Evolutionary conservation across 208 protist genomes (phyloP).

Genomic region (Leishmania martiniquensis): DNA sequence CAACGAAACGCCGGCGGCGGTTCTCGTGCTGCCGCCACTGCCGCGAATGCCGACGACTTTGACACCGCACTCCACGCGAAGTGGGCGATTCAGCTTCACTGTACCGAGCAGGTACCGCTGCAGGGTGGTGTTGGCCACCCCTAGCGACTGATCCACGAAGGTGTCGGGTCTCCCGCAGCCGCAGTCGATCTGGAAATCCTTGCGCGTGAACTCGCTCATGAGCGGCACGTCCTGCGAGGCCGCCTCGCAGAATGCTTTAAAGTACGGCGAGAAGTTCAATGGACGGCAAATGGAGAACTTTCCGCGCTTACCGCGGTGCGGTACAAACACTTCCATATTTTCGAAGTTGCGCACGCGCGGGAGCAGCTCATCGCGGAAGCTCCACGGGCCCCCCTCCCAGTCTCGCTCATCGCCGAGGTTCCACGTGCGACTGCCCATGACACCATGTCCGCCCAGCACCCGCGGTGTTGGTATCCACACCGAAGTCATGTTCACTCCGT

Average conservation of each 20-base stretch:
- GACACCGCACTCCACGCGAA: constrained; percentile 61
- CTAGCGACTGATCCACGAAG: constrained; percentile 56
- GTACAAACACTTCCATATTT: constrained; percentile 59
- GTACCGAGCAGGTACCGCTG: constrained; percentile 75
- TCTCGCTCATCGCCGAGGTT: constrained; percentile 67
- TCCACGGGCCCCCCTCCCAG: constrained; percentile 70
- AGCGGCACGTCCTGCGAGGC: constrained; percentile 73
- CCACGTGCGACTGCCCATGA: constrained; percentile 83
- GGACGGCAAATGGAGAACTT: constrained; percentile 70
- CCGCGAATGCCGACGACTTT: constrained; percentile 55
- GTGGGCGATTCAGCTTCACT: constrained; percentile 63
- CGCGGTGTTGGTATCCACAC: constrained; percentile 75
- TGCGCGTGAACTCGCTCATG: constrained; percentile 68
- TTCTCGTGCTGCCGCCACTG: constrained; percentile 20
- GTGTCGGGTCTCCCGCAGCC: constrained; percentile 68
- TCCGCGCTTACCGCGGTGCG: constrained; percentile 75
- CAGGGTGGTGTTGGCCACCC: constrained; percentile 70
- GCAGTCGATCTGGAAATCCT: constrained; percentile 49
- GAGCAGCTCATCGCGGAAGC: constrained; percentile 71
- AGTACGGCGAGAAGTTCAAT: constrained; percentile 67
- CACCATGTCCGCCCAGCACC: constrained; percentile 75
- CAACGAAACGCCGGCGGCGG: constrained; percentile 57
- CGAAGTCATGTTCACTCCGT: constrained; percentile 25
- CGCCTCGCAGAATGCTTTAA: constrained; percentile 74
- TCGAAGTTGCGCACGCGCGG: constrained; percentile 64